A percentile compares a stretch with the other conserved stretches of the same genome.
These are phyloP conservation scores for Amphichorda felina DNA, from an alignment of 2,329 filamentous ascomycete species.

Conservation along the genomic window DNA sequence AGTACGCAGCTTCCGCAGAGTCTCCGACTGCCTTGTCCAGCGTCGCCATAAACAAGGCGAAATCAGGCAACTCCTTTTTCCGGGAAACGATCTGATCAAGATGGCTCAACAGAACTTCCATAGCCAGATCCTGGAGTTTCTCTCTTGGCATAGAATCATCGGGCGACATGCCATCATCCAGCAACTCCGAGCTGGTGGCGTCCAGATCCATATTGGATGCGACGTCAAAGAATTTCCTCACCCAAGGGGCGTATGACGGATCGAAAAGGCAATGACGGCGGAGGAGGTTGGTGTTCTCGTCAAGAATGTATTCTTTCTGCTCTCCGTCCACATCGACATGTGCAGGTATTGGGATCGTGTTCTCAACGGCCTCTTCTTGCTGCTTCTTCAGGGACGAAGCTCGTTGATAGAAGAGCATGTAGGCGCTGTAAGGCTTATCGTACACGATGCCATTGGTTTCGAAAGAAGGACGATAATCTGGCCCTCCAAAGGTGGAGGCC, in stretches of 20 bases:
- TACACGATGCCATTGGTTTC: slow-evolving; percentile 33
- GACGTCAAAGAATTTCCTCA: slow-evolving; percentile 48
- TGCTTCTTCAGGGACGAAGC: slow-evolving; percentile 49
- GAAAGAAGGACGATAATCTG: slow-evolving; percentile 38
- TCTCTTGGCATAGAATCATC: background rate
- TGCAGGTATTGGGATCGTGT: slow-evolving; percentile 19
- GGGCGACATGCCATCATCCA: slow-evolving; percentile 5
- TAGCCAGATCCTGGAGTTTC: slow-evolving; percentile 31
- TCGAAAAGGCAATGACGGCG: slow-evolving; percentile 74
- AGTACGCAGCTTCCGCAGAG: slow-evolving; percentile 30
- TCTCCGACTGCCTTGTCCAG: slow-evolving; percentile 32
- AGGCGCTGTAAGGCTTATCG: slow-evolving; percentile 75
- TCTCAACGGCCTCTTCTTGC: slow-evolving; percentile 22
- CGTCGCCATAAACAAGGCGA: slow-evolving; percentile 40
- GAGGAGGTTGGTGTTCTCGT: slow-evolving; percentile 63
- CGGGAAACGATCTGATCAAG: slow-evolving; percentile 66
- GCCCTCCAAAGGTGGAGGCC: slow-evolving; percentile 68
- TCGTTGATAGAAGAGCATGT: slow-evolving; percentile 96
- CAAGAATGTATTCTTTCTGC: slow-evolving; percentile 47
- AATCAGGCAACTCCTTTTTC: slow-evolving; percentile 55
- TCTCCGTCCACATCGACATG: slow-evolving; percentile 30
- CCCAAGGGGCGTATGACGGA: slow-evolving; percentile 54
- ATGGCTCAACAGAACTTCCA: slow-evolving; percentile 49
- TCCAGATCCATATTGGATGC: slow-evolving; percentile 32
- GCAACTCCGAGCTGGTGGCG: background rate